Evolutionary conservation across 73 alveolate genomes (phyloP).

Genomic region (Paramecium biaurelia): DNA sequence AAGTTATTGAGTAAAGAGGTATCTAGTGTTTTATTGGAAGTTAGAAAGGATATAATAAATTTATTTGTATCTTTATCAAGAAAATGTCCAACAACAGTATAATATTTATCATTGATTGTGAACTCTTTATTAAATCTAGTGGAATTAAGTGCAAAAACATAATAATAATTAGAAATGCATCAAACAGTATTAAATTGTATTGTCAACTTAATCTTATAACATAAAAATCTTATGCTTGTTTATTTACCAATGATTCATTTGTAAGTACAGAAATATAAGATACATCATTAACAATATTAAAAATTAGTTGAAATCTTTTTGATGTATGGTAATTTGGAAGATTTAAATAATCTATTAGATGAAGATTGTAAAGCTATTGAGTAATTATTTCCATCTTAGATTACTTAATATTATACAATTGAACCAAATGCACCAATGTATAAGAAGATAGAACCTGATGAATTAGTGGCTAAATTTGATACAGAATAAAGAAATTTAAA

Average conservation of each 20-base stretch:
- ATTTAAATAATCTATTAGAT: slow-evolving; percentile 30
- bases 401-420: not conserved
- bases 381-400: not conserved
- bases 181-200: slow-evolving; percentile 42
- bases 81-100: slow-evolving; percentile 53
- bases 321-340: slow-evolving; percentile 62
- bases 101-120: slow-evolving; percentile 51
- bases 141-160: slow-evolving; percentile 18
- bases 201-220: slow-evolving; percentile 29
- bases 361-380: slow-evolving; percentile 20
- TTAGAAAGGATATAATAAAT: slow-evolving; percentile 41
- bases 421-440: slow-evolving; percentile 54
- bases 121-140: slow-evolving; percentile 38
- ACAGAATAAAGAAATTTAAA: slow-evolving; percentile 42
- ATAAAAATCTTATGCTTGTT: slow-evolving; percentile 52
- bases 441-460: slow-evolving; percentile 58
- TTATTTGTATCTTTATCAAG: slow-evolving; percentile 44
- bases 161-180: not conserved
- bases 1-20: slow-evolving; percentile 46
- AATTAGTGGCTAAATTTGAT: slow-evolving; percentile 49
- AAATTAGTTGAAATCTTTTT: slow-evolving; percentile 59
- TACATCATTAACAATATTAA: slow-evolving; percentile 45
- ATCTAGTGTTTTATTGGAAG: not conserved
- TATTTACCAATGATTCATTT: slow-evolving; percentile 55
- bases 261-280: slow-evolving; percentile 35